Conservation (phyloP, 495 filamentous ascomycete genomes). For the Hypoxylon perforatum region DNA sequence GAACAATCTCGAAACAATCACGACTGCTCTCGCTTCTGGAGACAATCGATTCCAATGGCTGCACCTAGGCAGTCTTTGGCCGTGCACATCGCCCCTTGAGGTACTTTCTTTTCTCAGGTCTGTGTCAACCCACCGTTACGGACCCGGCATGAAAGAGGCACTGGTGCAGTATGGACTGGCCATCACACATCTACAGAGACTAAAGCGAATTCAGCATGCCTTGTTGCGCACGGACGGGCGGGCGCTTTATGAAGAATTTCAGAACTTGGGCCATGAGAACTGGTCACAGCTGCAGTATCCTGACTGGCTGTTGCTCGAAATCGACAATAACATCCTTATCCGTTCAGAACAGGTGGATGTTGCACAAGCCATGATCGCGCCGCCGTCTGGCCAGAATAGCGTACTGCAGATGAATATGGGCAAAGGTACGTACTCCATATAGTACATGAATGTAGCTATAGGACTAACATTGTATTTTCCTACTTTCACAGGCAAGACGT, state of each 20-base stretch:
- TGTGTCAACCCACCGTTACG: conserved; percentile 44
- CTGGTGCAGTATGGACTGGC: conserved; percentile 56
- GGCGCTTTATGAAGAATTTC: conserved; percentile 48
- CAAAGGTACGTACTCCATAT: conserved; percentile 49
- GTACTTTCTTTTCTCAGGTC: conserved; percentile 66
- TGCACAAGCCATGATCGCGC: conserved; percentile 61
- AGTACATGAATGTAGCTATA: not conserved
- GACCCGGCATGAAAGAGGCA: conserved; percentile 54
- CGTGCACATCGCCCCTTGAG: conserved; percentile 58
- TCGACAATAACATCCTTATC: conserved; percentile 66
- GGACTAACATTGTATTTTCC: conserved; percentile 10
- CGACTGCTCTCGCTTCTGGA: conserved; percentile 36
- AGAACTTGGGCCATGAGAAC: conserved; percentile 61
- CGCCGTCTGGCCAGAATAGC: conserved; percentile 57
- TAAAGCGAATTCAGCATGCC: conserved; percentile 51
- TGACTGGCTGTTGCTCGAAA: conserved; percentile 70
- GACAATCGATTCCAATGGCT: conserved; percentile 60
- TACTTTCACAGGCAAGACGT: conserved; percentile 55
- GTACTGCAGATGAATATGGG: conserved; percentile 69
- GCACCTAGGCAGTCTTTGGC: conserved; percentile 61
- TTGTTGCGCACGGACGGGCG: conserved; percentile 32
- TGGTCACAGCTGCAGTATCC: conserved; percentile 58
- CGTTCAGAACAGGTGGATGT: conserved; percentile 64
- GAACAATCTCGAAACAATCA: conserved; percentile 35
- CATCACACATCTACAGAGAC: conserved; percentile 59